These are phyloP conservation scores for Colletotrichum horii DNA, from an alignment of 2,329 filamentous ascomycete species.

Conservation along the genomic window DNA sequence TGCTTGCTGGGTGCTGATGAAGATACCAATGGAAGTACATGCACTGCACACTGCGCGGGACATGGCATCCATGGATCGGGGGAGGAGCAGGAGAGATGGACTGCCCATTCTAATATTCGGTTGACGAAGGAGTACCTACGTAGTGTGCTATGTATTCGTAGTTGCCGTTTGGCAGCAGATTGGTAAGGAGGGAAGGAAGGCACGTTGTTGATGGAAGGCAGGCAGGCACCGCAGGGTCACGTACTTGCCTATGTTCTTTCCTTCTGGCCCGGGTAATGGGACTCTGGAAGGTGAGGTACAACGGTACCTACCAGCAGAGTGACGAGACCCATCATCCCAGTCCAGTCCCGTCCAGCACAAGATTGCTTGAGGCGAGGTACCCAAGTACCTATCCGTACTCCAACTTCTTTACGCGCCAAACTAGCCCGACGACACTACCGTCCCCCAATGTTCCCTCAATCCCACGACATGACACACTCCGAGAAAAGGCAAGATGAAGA, in stretches of 20 bases:
- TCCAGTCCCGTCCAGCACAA: background rate
- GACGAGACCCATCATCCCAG: background rate
- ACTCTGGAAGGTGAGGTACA: background rate
- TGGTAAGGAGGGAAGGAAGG: background rate
- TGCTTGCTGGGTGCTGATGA: background rate
- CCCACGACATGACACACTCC: background rate
- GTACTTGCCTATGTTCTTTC: background rate
- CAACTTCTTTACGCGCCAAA: background rate
- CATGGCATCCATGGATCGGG: background rate
- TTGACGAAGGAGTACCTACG: background rate
- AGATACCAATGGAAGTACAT: background rate
- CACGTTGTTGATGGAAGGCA: background rate
- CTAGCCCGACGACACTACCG: background rate
- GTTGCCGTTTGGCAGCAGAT: background rate
- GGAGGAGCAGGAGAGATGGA: background rate
- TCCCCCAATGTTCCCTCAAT: background rate
- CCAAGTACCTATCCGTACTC: background rate
- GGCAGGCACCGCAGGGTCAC: background rate
- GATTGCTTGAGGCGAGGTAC: background rate
- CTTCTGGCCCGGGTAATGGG: background rate
- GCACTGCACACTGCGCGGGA: background rate
- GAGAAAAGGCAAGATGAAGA: background rate
- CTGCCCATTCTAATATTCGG: background rate
- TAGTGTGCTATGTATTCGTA: background rate
- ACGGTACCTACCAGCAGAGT: background rate